Evolutionary conservation across 345 rosid genomes (phyloP), one percentile per base, ranked within the genome.

Genomic region (Ceriops tagal): DNA sequence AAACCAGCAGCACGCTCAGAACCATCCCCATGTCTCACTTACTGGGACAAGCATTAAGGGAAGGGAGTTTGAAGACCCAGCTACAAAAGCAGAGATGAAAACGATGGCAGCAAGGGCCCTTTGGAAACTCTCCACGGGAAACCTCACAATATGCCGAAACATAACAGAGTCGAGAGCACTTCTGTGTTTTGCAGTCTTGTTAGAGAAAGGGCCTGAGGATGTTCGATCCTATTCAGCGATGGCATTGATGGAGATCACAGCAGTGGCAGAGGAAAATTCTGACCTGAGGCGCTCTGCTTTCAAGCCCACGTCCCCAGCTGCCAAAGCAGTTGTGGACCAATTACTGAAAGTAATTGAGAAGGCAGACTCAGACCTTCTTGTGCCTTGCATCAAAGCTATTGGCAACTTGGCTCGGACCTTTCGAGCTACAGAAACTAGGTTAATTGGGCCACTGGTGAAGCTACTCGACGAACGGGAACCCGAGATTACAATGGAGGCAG

Each of bases 91-190:
- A 34, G 61, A 67, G 21, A 77, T 77, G 80, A 77, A 77, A 32
- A 76, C 76, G 6, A 77, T 77, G 80, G 76, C 80, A 20, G 76
- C 80, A 7, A 67, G 73, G 58, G 76, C 80, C 63, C 69, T 77
- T 20, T 77, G 80, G 76, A 68, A 72, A 9, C 76, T 68, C 0
- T 64, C 70, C 1, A 71, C 20, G 35, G 70, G 70, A 35, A 77
- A 76, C 24, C 64, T 76, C 8, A 27, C 68, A 5, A 58, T 67
- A 37, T 76, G 80, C 31, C 69, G 61, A 0, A 71, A 51, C 73
- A 71, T 76, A 63, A 76, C 76, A 27, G 76, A 76, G 70, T 76
- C 80, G 0, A 61, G 80, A 62, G 80, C 80, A 1, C 72, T 71
- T 47, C 52, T 77, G 13, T 71, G 80, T 62, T 77, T 71, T 26